These are phyloP conservation scores for Cytospora piceicola DNA, from an alignment of 2,329 filamentous ascomycete genomes.

Conservation along the genomic window DNA sequence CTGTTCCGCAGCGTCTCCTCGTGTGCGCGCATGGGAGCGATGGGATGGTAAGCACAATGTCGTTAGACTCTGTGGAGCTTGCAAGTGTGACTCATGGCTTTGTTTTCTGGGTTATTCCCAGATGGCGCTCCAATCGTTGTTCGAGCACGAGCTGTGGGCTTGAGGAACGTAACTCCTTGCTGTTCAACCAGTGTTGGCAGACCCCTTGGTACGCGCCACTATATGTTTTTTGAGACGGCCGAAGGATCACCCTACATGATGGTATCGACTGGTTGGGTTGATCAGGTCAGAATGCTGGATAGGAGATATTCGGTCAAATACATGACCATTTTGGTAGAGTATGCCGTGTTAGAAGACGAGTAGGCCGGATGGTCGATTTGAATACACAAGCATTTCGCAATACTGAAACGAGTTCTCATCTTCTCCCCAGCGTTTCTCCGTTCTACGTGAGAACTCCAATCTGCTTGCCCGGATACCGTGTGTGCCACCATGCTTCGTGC, in stretches of 20 bases:
- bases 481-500: slow-evolving; percentile 2
- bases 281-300: not conserved
- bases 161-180: not conserved
- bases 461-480: slow-evolving; percentile 3
- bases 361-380: not conserved
- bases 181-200: not conserved
- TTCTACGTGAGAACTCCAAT: not conserved
- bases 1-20: not conserved
- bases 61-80: not conserved
- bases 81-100: not conserved
- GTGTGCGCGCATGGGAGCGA: not conserved
- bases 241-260: not conserved
- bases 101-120: not conserved
- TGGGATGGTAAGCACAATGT: not conserved
- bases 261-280: not conserved
- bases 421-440: not conserved
- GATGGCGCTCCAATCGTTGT: not conserved
- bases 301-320: not conserved
- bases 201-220: not conserved
- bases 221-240: not conserved
- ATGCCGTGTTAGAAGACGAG: not conserved
- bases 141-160: not conserved
- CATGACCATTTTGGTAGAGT: not conserved
- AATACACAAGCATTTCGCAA: not conserved
- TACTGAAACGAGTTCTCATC: not conserved